phyloP scores from a whole-genome alignment of 108 stramenopile species.

The Schizochytrium sp. region DNA sequence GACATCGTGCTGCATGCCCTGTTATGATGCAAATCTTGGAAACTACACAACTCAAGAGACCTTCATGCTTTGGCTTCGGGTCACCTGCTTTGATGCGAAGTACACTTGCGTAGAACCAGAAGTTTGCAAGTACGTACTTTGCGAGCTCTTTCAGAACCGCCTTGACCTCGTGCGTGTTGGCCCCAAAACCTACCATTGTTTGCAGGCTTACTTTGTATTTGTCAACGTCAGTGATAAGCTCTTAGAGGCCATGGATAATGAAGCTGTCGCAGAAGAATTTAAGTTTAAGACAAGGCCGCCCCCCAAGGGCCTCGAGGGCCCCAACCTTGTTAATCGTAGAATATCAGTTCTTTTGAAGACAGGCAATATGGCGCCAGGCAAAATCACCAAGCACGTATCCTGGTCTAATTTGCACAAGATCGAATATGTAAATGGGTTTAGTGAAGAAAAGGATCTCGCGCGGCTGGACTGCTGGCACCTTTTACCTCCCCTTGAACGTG shows the following conservation, averaged over 20 bases:
- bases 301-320: conserved; percentile 50
- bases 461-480: conserved; percentile 32
- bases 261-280: conserved; percentile 24
- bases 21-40: neutral
- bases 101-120: conserved; percentile 3
- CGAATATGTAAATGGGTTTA: conserved; percentile 31
- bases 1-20: conserved; percentile 57
- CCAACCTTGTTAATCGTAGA: conserved; percentile 15
- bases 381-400: conserved; percentile 42
- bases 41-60: conserved; percentile 60
- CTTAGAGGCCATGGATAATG: neutral
- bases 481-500: conserved; percentile 19
- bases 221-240: neutral
- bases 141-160: conserved; percentile 17
- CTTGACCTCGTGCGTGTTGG: conserved; percentile 38
- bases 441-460: conserved; percentile 21
- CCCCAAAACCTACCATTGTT: conserved; percentile 52
- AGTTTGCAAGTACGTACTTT: neutral
- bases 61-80: conserved; percentile 59
- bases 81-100: conserved; percentile 13
- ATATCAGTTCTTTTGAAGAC: conserved; percentile 34
- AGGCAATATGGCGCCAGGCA: conserved; percentile 39
- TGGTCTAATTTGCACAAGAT: conserved; percentile 59
- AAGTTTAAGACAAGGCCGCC: neutral
- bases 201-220: conserved; percentile 36